Percentiles rank a stretch among this genome's conserved stretches.
phyloP scores from a whole-genome alignment of 257 asterid species.

The Forsythia suspensa region DNA sequence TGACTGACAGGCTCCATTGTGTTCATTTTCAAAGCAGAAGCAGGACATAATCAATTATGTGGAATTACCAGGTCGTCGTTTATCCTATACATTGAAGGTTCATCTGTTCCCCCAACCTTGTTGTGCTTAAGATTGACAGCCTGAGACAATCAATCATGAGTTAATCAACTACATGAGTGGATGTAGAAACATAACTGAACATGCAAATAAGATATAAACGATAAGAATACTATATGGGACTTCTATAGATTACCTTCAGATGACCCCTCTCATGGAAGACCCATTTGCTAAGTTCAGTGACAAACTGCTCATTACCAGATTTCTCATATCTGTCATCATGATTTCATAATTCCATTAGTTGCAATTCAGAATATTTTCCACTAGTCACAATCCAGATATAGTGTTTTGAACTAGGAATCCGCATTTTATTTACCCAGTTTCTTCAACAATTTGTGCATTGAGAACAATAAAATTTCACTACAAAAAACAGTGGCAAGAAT shows the following conservation, averaged over 20 bases:
- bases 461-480: conserved; percentile 6
- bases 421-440: background rate
- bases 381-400: background rate
- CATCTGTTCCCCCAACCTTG: conserved; percentile 69
- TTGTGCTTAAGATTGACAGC: conserved; percentile 74
- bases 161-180: background rate
- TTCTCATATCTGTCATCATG: conserved; percentile 54
- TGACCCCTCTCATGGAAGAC: conserved; percentile 90
- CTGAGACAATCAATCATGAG: conserved; percentile 34
- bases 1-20: background rate
- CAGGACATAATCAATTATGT: background rate
- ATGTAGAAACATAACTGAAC: conserved; percentile 7
- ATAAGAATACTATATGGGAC: background rate
- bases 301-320: conserved; percentile 81
- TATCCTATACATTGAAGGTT: conserved; percentile 78
- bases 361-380: conserved; percentile 18
- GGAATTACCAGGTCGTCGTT: conserved; percentile 75
- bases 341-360: conserved; percentile 23
- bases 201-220: conserved; percentile 5
- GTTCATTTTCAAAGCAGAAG: background rate
- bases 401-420: background rate
- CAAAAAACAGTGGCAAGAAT: background rate
- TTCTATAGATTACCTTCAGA: conserved; percentile 57
- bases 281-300: conserved; percentile 83
- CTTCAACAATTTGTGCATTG: background rate